Evolutionary conservation across 805 yeast species (phyloP).

Genomic region (Saccharomyces jurei): DNA sequence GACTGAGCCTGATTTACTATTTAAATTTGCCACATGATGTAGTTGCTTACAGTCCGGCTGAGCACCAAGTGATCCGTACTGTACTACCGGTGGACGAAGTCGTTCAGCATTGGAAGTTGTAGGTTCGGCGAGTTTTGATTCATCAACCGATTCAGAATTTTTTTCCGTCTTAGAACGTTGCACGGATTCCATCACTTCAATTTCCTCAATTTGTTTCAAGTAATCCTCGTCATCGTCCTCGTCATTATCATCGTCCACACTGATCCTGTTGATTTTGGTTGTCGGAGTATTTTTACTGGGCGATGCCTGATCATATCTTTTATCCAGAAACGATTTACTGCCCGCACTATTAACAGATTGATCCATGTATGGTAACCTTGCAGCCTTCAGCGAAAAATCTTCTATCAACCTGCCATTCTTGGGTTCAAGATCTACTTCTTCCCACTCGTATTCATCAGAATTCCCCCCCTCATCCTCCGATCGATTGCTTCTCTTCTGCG

Average conservation of each 20-base stretch:
- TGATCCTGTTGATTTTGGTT: constrained; percentile 5
- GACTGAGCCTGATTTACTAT: background rate
- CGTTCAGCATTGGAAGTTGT: background rate
- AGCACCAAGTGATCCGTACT: background rate
- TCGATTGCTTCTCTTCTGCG: constrained; percentile 11
- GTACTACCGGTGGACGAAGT: background rate
- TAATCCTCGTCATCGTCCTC: constrained; percentile 17
- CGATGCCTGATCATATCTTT: constrained; percentile 16
- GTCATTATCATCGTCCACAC: constrained; percentile 11
- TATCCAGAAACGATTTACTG: constrained; percentile 27
- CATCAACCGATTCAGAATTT: constrained; percentile 5
- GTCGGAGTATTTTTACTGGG: constrained; percentile 11
- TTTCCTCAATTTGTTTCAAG: constrained; percentile 25
- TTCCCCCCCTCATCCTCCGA: constrained; percentile 27
- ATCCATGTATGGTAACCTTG: constrained; percentile 31
- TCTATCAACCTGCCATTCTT: constrained; percentile 16
- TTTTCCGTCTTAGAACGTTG: constrained; percentile 40
- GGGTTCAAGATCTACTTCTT: constrained; percentile 47
- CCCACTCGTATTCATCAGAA: constrained; percentile 51
- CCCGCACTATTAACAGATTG: constrained; percentile 12
- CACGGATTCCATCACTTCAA: constrained; percentile 35
- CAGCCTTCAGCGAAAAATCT: constrained; percentile 37
- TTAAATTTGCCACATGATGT: background rate
- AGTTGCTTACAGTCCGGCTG: background rate
- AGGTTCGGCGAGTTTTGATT: background rate